These are phyloP conservation scores for Bertia moriformis DNA, from an alignment of 2,329 filamentous ascomycete genomes.

Conservation along the genomic window DNA sequence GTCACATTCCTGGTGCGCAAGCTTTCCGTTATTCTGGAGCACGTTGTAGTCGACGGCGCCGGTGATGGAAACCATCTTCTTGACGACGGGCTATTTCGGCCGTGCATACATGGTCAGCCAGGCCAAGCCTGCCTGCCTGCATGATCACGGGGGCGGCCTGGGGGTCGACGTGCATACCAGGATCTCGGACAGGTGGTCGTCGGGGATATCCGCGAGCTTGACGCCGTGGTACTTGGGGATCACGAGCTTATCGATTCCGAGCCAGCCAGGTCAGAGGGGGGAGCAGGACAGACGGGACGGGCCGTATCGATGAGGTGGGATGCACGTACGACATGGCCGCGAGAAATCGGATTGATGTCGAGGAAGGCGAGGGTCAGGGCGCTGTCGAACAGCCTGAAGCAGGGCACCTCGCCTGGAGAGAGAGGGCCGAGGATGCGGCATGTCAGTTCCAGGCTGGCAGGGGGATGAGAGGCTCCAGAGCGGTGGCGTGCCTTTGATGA, in stretches of 20 bases:
- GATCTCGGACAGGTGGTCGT: constrained; percentile 71
- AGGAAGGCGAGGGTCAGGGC: constrained; percentile 90
- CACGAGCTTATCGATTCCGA: constrained; percentile 24
- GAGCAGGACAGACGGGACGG: background rate
- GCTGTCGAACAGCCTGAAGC: constrained; percentile 88
- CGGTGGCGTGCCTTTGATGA: constrained; percentile 62
- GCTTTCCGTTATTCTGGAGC: constrained; percentile 83
- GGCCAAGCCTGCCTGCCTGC: background rate
- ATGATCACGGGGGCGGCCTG: background rate
- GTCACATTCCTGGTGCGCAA: constrained; percentile 83
- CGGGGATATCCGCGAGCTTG: constrained; percentile 84
- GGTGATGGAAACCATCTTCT: constrained; percentile 68
- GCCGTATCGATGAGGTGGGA: background rate
- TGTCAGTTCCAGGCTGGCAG: constrained; percentile 1
- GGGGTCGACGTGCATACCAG: constrained; percentile 33
- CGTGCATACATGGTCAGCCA: too few relatives aligned
- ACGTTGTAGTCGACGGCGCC: constrained; percentile 79
- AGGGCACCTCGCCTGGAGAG: constrained; percentile 96
- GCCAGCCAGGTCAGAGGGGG: constrained; percentile 1
- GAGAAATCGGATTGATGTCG: constrained; percentile 80
- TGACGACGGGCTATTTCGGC: constrained; percentile 55
- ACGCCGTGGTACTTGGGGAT: constrained; percentile 90
- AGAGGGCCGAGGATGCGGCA: background rate
- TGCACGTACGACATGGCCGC: constrained; percentile 76
- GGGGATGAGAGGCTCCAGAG: background rate